Evolutionary conservation across 2,329 filamentous ascomycete genomes (phyloP).

Genomic region (Fusarium multiceps): DNA sequence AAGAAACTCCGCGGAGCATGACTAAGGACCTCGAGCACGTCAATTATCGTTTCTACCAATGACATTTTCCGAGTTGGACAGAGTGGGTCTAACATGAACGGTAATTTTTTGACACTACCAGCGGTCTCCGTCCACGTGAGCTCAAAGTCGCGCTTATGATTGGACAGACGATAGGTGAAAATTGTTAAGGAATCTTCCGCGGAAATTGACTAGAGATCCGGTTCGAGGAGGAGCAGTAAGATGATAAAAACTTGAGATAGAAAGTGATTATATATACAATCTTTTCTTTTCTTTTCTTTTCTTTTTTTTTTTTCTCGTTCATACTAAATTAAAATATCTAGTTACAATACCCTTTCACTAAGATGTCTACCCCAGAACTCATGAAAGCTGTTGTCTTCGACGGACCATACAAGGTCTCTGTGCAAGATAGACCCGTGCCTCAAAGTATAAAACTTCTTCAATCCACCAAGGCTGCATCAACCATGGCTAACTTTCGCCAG

Average conservation of each 20-base stretch:
- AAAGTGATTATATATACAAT: too few species aligned
- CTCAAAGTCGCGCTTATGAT: fast-evolving
- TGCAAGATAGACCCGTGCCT: conserved; percentile 84
- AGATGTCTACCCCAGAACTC: conserved; percentile 55
- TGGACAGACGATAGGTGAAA: fast-evolving
- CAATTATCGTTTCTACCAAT: background rate
- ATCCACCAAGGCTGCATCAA: fast-evolving
- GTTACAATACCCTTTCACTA: fast-evolving
- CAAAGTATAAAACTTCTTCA: conserved; percentile 55
- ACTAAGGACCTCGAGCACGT: background rate
- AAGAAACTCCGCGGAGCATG: conserved; percentile 1
- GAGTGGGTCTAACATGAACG: background rate
- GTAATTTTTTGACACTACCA: fast-evolving
- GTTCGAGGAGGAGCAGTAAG: background rate
- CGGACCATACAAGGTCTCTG: conserved; percentile 76
- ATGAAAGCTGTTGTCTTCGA: conserved; percentile 96
- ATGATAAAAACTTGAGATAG: background rate
- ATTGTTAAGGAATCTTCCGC: background rate
- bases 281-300: too few species aligned
- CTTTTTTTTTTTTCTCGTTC: too few species aligned
- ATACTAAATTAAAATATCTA: fast-evolving
- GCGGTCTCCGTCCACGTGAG: background rate
- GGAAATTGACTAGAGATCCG: background rate
- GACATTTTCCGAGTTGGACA: fast-evolving
- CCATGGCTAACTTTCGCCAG: conserved; percentile 46